Evolutionary conservation across 2,329 filamentous ascomycete genomes (phyloP).

Genomic region (Neopestalotiopsis rosae): DNA sequence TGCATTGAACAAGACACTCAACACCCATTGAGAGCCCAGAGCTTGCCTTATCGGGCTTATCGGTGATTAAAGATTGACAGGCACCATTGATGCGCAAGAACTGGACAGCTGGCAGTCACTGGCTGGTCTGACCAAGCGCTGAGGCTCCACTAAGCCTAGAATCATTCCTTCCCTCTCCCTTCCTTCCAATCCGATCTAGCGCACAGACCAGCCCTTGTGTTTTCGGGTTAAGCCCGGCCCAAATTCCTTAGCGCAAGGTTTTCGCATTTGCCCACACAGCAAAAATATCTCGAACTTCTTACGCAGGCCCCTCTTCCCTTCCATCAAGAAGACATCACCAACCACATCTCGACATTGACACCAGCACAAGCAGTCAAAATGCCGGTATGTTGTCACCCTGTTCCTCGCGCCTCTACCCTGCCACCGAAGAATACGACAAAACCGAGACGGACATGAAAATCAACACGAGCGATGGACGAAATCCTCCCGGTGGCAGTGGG

Average conservation of each 20-base stretch:
- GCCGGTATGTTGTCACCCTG: conserved; percentile 40
- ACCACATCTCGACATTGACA: conserved; percentile 41
- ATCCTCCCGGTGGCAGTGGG: background rate
- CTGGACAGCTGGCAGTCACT: background rate
- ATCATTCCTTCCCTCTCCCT: background rate
- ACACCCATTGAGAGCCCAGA: background rate
- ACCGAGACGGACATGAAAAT: background rate
- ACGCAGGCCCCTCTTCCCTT: background rate
- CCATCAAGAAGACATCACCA: conserved; percentile 29
- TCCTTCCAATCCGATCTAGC: background rate
- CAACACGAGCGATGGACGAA: background rate
- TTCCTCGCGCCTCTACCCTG: background rate
- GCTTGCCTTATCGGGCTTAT: conserved; percentile 10
- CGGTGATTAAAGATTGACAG: background rate
- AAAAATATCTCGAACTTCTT: conserved; percentile 6
- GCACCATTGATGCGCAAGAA: background rate
- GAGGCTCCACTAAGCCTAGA: background rate
- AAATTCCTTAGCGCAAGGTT: conserved; percentile 11
- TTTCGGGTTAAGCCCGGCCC: conserved; percentile 15
- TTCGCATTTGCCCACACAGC: conserved; percentile 12
- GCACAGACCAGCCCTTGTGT: conserved; percentile 1
- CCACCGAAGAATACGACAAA: background rate
- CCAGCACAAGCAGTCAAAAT: conserved; percentile 44
- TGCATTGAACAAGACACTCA: background rate
- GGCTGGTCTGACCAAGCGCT: background rate